Evolutionary conservation across 2,329 filamentous ascomycete species (phyloP), one percentile per base, ranked within the genome.

Genomic region (Penicillium concentricum): DNA sequence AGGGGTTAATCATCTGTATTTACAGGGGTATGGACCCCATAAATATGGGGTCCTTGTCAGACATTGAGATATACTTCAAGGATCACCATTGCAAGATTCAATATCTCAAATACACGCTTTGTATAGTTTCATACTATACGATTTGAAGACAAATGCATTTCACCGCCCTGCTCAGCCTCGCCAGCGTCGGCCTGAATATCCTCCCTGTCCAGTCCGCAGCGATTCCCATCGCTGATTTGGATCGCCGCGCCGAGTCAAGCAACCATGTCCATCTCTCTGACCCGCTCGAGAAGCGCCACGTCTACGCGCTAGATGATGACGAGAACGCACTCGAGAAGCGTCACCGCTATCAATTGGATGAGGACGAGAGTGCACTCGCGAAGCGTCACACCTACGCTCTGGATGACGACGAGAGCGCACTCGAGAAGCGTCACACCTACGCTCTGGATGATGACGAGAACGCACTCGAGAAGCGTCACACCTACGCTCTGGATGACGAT

Each of bases 151-250:
- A n/a, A n/a, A n/a, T 50, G 47, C 47, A 30, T 41, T 41, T 41
- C 35, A 24, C 34, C 37, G 20, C 35, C 13, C n/a, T 50, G 9
- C 47, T 50, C 7, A 50, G 47, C 47, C 47, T 50, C 15, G 47
- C 47, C 22, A 41, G 47, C 47, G 13, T 50, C 34, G 47, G 47
- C 35, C 34, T 50, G 34, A 50, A 50, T 32, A 50, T 50, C 20
- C 24, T 50, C 47, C 35, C 47, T 24, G 46, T 49, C 22, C 34
- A 37, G 32, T 28, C 35, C 24, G 47, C 35, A 30, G 47, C 35
- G 24, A 35, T 41, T 30, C 35, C 24, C 5, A 20, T 12, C 24
- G 24, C 35, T 30, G 47, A 32, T 50, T 28, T 50, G 47, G 47
- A 24, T 50, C 47, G 47, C 47, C 47, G 47, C 35, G 34, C 16